Evolutionary conservation across 2,329 filamentous ascomycete species (phyloP), one percentile per base, ranked within the genome.

Genomic region (Rugonectria rugulosa): DNA sequence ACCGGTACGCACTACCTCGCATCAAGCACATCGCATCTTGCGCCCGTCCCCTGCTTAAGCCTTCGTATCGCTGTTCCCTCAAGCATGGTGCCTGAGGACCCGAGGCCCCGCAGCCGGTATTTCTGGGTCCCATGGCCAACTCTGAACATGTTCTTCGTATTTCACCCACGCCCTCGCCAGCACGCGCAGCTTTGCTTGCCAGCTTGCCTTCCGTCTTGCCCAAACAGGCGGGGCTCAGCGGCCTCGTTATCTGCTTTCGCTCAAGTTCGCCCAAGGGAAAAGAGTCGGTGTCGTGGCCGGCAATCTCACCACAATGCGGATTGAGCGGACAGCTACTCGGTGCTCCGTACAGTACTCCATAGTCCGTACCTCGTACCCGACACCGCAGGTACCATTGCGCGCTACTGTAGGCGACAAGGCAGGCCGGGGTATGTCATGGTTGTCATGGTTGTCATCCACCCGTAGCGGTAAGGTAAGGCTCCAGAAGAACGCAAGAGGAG

Each of bases 1-100:
- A 67, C 62, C 52, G 34, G 55, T 67, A 66, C 64, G 42, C 63
- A 24, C 50, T 62, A 55, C 61, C 60, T 65, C 61, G 52, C 60
- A 62, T 64, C 44, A 56, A 63, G 59, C 61, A 55, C 63, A 65
- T 56, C 52, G 61, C 49, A 55, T 54, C 57, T 60, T 62, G 53
- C 53, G 43, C 53, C 63, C 57, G 55, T 58, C 60, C 57, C 63
- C 62, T 66, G 64, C 62, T 55, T 60, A 60, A 53, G 53, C 54
- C 60, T 66, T 66, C 64, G 64, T 66, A 67, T 66, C 62, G 44
- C 51, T 42, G 36, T 38, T n/a, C 32, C 24, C 40, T 23, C 38
- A 37, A 23, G 23, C 38, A 36, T 37, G 49, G 41, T 44, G 46
- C 41, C 41, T 45, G 29, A 41, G 48, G 47, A 56, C 61, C 55